These are phyloP conservation scores for Geotrichum carabidarum DNA, from an alignment of 1,139 yeast genomes.

Conservation along the genomic window DNA sequence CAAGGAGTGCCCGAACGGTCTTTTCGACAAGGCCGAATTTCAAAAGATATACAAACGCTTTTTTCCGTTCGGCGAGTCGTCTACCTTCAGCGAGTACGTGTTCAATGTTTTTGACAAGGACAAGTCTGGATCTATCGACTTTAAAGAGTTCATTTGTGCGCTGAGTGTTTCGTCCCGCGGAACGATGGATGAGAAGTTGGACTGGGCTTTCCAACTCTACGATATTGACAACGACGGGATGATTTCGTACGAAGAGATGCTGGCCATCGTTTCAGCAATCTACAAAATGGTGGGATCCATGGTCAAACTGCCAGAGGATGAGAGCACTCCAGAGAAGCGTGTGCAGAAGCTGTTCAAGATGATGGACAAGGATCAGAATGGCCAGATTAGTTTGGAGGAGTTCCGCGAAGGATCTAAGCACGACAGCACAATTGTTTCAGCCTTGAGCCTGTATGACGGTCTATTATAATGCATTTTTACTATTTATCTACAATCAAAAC, in stretches of 20 bases:
- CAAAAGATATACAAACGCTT: slow-evolving; percentile 90
- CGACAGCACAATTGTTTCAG: slow-evolving; percentile 76
- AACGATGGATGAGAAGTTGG: slow-evolving; percentile 73
- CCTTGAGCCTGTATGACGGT: slow-evolving; percentile 64
- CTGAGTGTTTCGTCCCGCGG: slow-evolving; percentile 88
- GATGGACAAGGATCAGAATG: slow-evolving; percentile 66
- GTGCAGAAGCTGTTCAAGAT: slow-evolving; percentile 72
- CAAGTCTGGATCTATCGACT: slow-evolving; percentile 75
- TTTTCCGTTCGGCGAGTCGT: slow-evolving; percentile 97
- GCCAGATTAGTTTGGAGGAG: slow-evolving; percentile 70
- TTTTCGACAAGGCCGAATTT: slow-evolving; percentile 79
- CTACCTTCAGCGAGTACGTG: slow-evolving; percentile 81
- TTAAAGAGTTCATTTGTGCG: slow-evolving; percentile 87
- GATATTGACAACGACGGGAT: slow-evolving; percentile 76
- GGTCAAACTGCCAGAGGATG: slow-evolving; percentile 90
- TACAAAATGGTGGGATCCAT: slow-evolving; percentile 95
- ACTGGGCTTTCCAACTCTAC: slow-evolving; percentile 77
- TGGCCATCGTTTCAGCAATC: slow-evolving; percentile 73
- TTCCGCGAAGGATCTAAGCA: slow-evolving; percentile 74
- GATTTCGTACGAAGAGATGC: slow-evolving; percentile 70
- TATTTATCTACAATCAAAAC: neutral
- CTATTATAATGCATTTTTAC: slow-evolving; percentile 29
- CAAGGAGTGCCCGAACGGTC: slow-evolving; percentile 91
- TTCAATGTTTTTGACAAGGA: slow-evolving; percentile 87
- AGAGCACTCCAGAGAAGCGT: slow-evolving; percentile 83